These are phyloP conservation scores for Stenogyne calaminthoides DNA, from an alignment of 305 asterid genomes.

Conservation along the genomic window DNA sequence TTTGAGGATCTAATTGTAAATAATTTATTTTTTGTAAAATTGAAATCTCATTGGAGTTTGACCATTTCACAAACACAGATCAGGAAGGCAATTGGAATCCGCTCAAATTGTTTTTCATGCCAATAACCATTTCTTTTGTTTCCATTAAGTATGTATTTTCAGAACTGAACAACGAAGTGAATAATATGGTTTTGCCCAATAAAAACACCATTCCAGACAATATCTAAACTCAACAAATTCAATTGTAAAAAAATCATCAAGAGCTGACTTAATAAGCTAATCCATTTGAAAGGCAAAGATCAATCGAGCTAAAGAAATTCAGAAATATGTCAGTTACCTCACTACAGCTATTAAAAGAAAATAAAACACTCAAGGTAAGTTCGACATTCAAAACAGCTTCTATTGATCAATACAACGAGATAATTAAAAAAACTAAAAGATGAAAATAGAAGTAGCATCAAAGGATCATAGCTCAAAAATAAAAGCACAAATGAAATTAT, in stretches of 20 bases:
- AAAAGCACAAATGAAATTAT: no score
- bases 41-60: neutral
- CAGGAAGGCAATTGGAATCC: neutral
- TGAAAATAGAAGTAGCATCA: no score
- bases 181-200: neutral
- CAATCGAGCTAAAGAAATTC: constrained; percentile 16
- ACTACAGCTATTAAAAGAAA: no score
- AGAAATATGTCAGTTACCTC: neutral
- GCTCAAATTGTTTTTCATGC: neutral
- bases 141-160: no score
- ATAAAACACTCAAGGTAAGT: no score
- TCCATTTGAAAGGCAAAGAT: constrained; percentile 6
- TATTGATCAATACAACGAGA: no score
- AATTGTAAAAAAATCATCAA: neutral
- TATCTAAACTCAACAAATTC: neutral
- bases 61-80: constrained; percentile 4
- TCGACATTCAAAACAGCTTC: no score
- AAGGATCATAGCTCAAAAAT: no score
- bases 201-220: neutral
- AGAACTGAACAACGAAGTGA: neutral
- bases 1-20: no score
- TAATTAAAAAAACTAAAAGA: no score
- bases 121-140: neutral
- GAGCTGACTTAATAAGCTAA: neutral
- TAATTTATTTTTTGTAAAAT: neutral